Evolutionary conservation across 768 basidiomycete genomes (phyloP), one percentile per base, ranked within the genome.

Genomic region (Guyanaporus albipodus): DNA sequence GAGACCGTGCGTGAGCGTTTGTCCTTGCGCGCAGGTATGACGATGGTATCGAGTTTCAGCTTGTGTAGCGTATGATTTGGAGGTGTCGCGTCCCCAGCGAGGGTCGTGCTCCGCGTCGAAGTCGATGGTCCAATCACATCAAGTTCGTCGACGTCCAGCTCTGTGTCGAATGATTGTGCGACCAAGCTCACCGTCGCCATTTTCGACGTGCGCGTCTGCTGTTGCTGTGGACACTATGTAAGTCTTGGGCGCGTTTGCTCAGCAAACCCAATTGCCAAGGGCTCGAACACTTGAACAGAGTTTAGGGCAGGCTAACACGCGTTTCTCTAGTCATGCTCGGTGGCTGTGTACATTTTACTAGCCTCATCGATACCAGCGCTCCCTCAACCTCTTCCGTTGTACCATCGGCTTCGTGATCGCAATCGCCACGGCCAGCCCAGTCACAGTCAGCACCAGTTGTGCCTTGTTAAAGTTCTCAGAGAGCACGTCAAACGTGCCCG

Each of bases 391-490:
- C 63, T 87, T 91, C 61, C 76, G 68, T 55, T 66, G 67, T 19
- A 94, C 91, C 72, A 94, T 88, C 26, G 92, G 92, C 62, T 79
- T 82, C 18, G 83, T 83, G 29, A 93, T 63, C n/a, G 81, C 63
- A 52, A 96, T 89, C n/a, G 85, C 94, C 6, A 79, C 57, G 3
- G 72, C 75, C 48, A 98, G 64, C 0, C 78, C 91, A 1, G 70
- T 65, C 27, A 95, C 80, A 2, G 92, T 97, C 23, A 92, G 67
- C 52, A 94, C 80, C 19, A 98, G 73, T 66, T 98, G 95, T 1
- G 71, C 74, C 72, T 97, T 96, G 72, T 97, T 97, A 67, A 98
- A 98, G 59, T 74, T 83, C 64, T 93, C 87, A 57, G 79, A 90
- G 8, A 98, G 77, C 21, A 96, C 83, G 60, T 98, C 95, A 58